Conservation (phyloP, 805 yeast species). For the Ogataea ramenticola region DNA sequence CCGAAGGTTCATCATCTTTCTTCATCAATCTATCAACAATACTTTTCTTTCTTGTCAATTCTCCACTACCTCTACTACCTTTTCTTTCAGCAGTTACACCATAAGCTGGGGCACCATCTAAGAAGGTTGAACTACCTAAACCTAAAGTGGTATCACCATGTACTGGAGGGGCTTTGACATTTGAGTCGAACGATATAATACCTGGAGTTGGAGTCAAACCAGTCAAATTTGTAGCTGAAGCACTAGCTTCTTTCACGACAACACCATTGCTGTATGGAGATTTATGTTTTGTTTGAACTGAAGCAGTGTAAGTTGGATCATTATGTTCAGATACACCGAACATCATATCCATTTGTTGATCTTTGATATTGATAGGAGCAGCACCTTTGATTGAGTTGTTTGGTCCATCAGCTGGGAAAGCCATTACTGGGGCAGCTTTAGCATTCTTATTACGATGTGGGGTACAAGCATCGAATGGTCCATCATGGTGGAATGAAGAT, state of each 20-base stretch:
- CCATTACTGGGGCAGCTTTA: constrained; percentile 83
- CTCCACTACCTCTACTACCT: constrained; percentile 31
- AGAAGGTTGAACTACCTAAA: constrained; percentile 82
- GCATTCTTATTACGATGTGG: constrained; percentile 83
- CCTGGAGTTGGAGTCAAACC: constrained; percentile 46
- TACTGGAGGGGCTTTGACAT: constrained; percentile 57
- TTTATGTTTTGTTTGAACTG: constrained; percentile 9
- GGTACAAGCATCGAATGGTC: constrained; percentile 97
- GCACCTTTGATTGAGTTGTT: constrained; percentile 75
- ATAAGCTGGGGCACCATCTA: constrained; percentile 92
- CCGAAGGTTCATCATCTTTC: constrained; percentile 27
- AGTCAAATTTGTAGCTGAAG: constrained; percentile 15
- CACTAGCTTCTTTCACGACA: constrained; percentile 20
- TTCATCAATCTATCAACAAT: constrained; percentile 54
- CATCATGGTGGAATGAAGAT: constrained; percentile 95
- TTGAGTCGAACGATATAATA: constrained; percentile 65
- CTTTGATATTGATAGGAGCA: constrained; percentile 46
- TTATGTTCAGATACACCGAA: constrained; percentile 60
- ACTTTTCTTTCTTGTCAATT: constrained; percentile 78
- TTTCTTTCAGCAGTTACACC: constrained; percentile 24
- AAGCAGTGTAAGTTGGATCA: constrained; percentile 29
- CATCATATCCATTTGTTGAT: constrained; percentile 62
- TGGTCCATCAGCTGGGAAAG: constrained; percentile 95
- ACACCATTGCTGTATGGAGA: constrained; percentile 25
- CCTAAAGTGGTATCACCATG: constrained; percentile 88